Conservation (phyloP, 1,284 basidiomycete genomes). For the Pterulicium gracile region DNA sequence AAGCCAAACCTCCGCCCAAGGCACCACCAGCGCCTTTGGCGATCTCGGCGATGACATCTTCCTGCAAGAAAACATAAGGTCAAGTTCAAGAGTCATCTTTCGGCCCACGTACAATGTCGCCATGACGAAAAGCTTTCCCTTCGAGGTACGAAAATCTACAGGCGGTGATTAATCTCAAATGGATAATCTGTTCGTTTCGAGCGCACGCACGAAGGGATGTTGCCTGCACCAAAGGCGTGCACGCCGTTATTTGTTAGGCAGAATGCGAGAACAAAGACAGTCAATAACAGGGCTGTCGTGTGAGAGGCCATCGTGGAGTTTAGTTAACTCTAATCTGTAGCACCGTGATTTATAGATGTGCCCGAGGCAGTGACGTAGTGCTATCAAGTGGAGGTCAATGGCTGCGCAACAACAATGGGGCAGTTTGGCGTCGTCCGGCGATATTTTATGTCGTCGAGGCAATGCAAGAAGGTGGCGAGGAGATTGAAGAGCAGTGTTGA, state of each 20-base stretch:
- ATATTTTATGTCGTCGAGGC: too few species aligned
- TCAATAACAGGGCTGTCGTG: background rate
- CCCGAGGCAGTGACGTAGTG: too few species aligned
- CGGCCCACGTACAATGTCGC: slow-evolving; percentile 70
- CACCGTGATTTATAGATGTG: too few species aligned
- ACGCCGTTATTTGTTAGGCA: slow-evolving; percentile 49
- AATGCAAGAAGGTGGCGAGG: too few species aligned
- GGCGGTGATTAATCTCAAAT: background rate
- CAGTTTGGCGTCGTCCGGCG: too few species aligned
- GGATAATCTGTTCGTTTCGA: slow-evolving; percentile 7
- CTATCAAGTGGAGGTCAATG: too few species aligned
- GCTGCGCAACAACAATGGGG: too few species aligned
- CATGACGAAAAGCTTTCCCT: slow-evolving; percentile 75
- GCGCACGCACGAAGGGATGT: slow-evolving; percentile 52
- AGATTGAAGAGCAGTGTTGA: too few species aligned
- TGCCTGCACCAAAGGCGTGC: slow-evolving; percentile 67
- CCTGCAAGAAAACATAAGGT: slow-evolving; percentile 39
- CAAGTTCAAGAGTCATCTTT: slow-evolving; percentile 2
- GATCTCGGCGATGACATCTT: slow-evolving; percentile 56
- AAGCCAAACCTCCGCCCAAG: slow-evolving; percentile 37
- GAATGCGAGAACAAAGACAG: slow-evolving; percentile 42
- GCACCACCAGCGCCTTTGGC: slow-evolving; percentile 45
- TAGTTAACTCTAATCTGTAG: too few species aligned
- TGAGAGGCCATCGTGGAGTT: background rate
- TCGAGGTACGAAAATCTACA: slow-evolving; percentile 62